Percentiles rank a stretch among this genome's conserved stretches.
These are phyloP conservation scores for Megacollybia platyphylla DNA, from an alignment of 1,284 basidiomycete species.

Conservation along the genomic window DNA sequence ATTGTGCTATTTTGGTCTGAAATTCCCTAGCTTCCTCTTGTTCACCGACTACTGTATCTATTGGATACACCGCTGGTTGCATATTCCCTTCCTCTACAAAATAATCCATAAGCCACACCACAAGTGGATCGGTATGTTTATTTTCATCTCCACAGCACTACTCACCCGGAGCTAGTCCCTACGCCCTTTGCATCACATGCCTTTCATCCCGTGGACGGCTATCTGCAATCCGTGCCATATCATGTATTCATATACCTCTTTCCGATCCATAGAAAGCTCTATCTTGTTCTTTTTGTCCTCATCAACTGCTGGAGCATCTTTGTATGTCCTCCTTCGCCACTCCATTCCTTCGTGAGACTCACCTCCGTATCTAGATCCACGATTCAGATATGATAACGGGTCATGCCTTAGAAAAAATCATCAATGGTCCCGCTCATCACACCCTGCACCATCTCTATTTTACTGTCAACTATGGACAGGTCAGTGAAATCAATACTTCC, in stretches of 20 bases:
- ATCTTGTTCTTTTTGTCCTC: constrained; percentile 74
- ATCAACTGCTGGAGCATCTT: constrained; percentile 92
- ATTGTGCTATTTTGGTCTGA: background rate
- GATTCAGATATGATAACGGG: constrained; percentile 99
- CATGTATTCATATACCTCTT: constrained; percentile 89
- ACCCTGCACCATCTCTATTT: constrained; percentile 95
- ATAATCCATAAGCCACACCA: constrained; percentile 4
- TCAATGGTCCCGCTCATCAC: constrained; percentile 97
- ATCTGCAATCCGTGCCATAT: constrained; percentile 88
- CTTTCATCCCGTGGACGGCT: constrained; percentile 96
- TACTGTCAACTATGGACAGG: constrained; percentile 90
- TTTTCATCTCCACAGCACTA: background rate
- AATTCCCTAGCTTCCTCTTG: constrained; percentile 56
- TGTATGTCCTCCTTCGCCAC: constrained; percentile 26
- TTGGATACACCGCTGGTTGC: constrained; percentile 78
- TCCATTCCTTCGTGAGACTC: constrained; percentile 1
- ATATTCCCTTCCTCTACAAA: constrained; percentile 8
- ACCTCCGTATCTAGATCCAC: constrained; percentile 58
- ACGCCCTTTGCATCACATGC: constrained; percentile 96
- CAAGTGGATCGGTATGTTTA: constrained; percentile 84
- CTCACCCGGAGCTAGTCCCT: constrained; percentile 48
- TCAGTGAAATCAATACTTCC: constrained; percentile 16
- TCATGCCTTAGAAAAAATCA: constrained; percentile 79
- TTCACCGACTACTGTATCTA: constrained; percentile 93
- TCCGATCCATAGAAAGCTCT: constrained; percentile 79